A percentile compares a stretch with the other conserved stretches of the same genome.
Evolutionary conservation across 2,329 filamentous ascomycete species (phyloP).

Genomic region (Aspergillus quadrilineatus): DNA sequence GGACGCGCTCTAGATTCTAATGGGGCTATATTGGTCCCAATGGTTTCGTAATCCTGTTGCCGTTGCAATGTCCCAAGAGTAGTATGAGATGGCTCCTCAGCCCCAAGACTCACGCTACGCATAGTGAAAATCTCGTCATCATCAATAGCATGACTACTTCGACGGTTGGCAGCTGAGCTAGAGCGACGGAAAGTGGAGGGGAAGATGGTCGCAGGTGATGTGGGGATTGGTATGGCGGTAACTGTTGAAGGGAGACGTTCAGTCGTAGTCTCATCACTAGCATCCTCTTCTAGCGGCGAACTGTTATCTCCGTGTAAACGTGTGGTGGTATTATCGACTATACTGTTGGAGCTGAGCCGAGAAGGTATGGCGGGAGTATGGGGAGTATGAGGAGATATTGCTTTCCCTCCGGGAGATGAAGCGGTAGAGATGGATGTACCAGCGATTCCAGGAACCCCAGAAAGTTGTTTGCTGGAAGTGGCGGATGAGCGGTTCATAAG

Average conservation of each 20-base stretch:
- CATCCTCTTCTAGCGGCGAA: constrained; percentile 38
- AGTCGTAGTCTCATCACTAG: constrained; percentile 34
- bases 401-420: constrained; percentile 79
- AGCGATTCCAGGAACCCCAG: constrained; percentile 58
- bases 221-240: constrained; percentile 51
- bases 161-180: constrained; percentile 45
- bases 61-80: constrained; percentile 35
- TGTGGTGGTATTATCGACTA: constrained; percentile 58
- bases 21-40: constrained; percentile 21
- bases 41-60: constrained; percentile 33
- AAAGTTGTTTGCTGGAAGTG: constrained; percentile 72
- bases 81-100: constrained; percentile 37
- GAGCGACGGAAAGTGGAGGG: constrained; percentile 44
- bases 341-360: constrained; percentile 86
- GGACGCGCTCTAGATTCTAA: constrained; percentile 20
- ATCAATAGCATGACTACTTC: constrained; percentile 38
- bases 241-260: constrained; percentile 37
- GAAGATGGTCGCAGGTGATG: constrained; percentile 43
- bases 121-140: constrained; percentile 47
- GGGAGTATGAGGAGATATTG: constrained; percentile 83
- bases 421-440: constrained; percentile 76
- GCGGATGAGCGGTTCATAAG: constrained; percentile 79
- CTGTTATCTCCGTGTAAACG: constrained; percentile 31
- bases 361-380: constrained; percentile 94
- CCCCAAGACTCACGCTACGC: constrained; percentile 48